phyloP scores from a whole-genome alignment of 768 basidiomycete species.

The button mushroom (Agaricus bisporus) region DNA sequence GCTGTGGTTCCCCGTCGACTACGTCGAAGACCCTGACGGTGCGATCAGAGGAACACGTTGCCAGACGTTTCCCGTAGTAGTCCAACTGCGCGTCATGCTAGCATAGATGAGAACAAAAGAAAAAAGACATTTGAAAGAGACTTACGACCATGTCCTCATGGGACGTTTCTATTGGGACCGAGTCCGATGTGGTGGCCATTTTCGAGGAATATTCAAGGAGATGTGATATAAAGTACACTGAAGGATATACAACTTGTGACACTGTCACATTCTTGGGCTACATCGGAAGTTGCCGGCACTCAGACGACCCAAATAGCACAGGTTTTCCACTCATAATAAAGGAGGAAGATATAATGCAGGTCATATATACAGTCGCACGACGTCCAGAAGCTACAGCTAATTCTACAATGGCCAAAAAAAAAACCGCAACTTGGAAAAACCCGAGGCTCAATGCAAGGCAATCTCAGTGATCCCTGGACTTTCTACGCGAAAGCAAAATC shows the following conservation, averaged over 20 bases:
- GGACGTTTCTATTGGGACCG: constrained; percentile 85
- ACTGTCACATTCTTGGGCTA: no score
- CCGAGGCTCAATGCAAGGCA: constrained; percentile 27
- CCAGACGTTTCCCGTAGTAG: constrained; percentile 95
- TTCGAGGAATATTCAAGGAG: not conserved
- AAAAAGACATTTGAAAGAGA: constrained; percentile 9
- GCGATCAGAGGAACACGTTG: constrained; percentile 94
- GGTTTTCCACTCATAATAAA: no score
- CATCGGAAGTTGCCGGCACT: no score
- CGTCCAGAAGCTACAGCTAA: not conserved
- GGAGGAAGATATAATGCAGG: no score
- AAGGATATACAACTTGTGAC: no score
- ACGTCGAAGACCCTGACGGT: constrained; percentile 95
- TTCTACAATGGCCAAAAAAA: not conserved
- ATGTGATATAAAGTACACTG: no score
- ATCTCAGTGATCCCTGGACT: constrained; percentile 86
- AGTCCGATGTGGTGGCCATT: constrained; percentile 51
- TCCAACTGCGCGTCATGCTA: constrained; percentile 98
- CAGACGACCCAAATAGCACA: no score
- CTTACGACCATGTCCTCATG: constrained; percentile 99
- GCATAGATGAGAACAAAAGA: not conserved
- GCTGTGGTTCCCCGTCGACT: constrained; percentile 77
- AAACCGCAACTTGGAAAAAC: not conserved
- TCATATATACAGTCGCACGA: no score
- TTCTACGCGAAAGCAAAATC: constrained; percentile 35